These are phyloP conservation scores for Trifolium dubium DNA, from an alignment of 306 rosid species.

Conservation along the genomic window DNA sequence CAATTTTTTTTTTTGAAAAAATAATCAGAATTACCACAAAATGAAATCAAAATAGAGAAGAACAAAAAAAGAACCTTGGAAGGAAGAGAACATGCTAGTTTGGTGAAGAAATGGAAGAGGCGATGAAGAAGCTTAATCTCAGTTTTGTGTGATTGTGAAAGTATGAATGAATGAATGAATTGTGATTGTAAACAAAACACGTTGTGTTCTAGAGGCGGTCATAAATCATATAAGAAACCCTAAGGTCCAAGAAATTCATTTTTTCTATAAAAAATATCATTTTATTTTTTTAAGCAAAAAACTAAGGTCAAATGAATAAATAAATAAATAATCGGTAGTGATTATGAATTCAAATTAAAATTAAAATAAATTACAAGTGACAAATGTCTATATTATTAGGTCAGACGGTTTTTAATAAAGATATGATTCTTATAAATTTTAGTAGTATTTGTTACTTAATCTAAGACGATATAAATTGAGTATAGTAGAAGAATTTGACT, in stretches of 20 bases:
- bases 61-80: slow-evolving; percentile 39
- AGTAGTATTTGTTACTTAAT: too few relatives aligned
- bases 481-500: too few relatives aligned
- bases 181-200: neutral
- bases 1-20: neutral
- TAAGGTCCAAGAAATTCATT: slow-evolving; percentile 29
- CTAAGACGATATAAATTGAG: too few relatives aligned
- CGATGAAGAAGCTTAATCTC: slow-evolving; percentile 34
- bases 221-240: slow-evolving; percentile 34
- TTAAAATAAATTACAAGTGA: too few relatives aligned
- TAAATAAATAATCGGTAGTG: too few relatives aligned
- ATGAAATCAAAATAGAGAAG: neutral
- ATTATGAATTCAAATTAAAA: too few relatives aligned
- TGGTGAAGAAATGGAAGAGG: slow-evolving; percentile 12
- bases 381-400: too few relatives aligned
- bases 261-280: neutral
- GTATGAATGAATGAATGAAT: neutral
- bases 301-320: too few relatives aligned
- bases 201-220: slow-evolving; percentile 27
- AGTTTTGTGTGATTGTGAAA: slow-evolving; percentile 24
- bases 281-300: too few relatives aligned
- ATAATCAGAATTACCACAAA: neutral
- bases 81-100: slow-evolving; percentile 47
- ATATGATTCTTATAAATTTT: too few relatives aligned
- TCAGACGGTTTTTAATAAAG: too few relatives aligned